These are phyloP conservation scores for Balakata baccata DNA, from an alignment of 345 rosid genomes.

Conservation along the genomic window DNA sequence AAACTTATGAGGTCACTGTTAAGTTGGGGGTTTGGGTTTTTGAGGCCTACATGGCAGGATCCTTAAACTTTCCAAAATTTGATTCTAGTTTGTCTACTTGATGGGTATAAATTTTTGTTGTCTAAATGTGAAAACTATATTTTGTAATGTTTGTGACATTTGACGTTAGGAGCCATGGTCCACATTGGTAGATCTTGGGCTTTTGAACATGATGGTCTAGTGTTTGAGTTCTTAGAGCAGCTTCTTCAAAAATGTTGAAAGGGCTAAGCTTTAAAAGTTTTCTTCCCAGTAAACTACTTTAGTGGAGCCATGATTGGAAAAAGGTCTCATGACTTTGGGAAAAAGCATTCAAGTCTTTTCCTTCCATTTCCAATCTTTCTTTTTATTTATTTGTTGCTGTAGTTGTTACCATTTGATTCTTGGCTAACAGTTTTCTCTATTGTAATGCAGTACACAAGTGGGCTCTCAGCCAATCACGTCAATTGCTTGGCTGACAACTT, in stretches of 20 bases:
- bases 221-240: neutral
- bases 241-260: neutral
- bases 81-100: neutral
- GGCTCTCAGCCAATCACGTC: constrained; percentile 93
- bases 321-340: neutral
- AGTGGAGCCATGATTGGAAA: neutral
- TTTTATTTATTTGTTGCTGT: neutral
- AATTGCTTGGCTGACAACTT: constrained; percentile 80
- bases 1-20: neutral
- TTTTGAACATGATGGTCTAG: neutral
- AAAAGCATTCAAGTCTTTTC: neutral
- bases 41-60: neutral
- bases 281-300: neutral
- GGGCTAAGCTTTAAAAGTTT: neutral
- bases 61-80: neutral
- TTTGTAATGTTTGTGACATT: neutral
- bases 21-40: neutral
- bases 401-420: neutral
- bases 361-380: neutral
- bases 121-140: neutral
- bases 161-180: neutral
- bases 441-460: constrained; percentile 64
- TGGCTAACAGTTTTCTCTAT: neutral
- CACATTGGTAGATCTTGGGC: neutral
- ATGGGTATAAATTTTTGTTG: neutral